These are phyloP conservation scores for Aureobasidium sp. DNA, from an alignment of 2,329 filamentous ascomycete genomes.

Conservation along the genomic window DNA sequence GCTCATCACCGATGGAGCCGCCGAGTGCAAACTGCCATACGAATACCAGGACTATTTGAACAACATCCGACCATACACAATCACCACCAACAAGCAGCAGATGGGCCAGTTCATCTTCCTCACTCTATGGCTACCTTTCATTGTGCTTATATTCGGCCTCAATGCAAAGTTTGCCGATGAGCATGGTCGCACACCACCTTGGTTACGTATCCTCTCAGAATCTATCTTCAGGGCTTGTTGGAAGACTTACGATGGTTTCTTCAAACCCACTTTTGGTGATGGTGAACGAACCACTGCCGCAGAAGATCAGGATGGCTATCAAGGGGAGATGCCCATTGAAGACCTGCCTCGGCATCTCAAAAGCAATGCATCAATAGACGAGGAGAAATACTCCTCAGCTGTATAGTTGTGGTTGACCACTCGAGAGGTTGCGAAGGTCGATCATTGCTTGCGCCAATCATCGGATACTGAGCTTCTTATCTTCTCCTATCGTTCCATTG, in stretches of 20 bases:
- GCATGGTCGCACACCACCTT: constrained; percentile 58
- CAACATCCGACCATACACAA: constrained; percentile 59
- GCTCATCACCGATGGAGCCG: constrained; percentile 68
- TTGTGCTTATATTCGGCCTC: constrained; percentile 47
- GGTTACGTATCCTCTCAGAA: constrained; percentile 50
- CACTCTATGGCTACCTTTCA: constrained; percentile 47
- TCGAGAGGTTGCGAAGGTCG: too few relatives aligned
- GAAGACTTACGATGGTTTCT: constrained; percentile 55
- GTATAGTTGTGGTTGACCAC: neutral
- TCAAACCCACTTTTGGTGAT: constrained; percentile 68
- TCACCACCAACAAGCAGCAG: constrained; percentile 58
- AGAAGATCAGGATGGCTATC: constrained; percentile 14
- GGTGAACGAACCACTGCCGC: constrained; percentile 58
- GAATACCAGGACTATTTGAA: constrained; percentile 70
- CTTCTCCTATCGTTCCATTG: too few relatives aligned
- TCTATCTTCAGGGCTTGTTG: constrained; percentile 52
- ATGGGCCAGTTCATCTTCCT: constrained; percentile 59
- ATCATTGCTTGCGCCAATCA: too few relatives aligned
- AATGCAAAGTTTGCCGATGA: constrained; percentile 50
- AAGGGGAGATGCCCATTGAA: neutral
- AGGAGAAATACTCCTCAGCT: neutral
- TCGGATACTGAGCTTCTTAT: too few relatives aligned
- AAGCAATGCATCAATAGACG: neutral
- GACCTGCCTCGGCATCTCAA: neutral
- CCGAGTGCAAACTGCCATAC: constrained; percentile 68